Percentiles rank a stretch among this genome's conserved stretches.
phyloP scores from a whole-genome alignment of 2,329 filamentous ascomycete genomes.

The Fusarium transvaalense region DNA sequence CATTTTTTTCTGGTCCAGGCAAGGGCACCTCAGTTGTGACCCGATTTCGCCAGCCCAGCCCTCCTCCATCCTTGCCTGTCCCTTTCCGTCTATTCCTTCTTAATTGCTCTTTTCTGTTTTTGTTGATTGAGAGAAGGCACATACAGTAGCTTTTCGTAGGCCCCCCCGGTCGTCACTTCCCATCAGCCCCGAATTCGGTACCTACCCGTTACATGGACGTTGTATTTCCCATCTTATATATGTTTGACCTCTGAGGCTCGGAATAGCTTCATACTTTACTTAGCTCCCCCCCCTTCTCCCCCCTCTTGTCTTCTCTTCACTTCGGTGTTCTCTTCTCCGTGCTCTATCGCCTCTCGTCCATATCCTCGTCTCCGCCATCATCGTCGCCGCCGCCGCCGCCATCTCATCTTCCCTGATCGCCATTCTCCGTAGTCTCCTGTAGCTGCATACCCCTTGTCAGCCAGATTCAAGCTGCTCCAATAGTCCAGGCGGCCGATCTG shows the following conservation, averaged over 20 bases:
- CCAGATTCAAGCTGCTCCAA: conserved; percentile 34
- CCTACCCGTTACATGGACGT: conserved; percentile 37
- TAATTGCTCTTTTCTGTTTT: conserved; percentile 22
- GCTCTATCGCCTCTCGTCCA: conserved; percentile 24
- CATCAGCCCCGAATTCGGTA: conserved; percentile 41
- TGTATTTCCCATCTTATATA: conserved; percentile 37
- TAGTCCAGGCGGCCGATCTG: conserved; percentile 21
- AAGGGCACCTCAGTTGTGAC: conserved; percentile 33
- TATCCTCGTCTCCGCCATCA: conserved; percentile 6
- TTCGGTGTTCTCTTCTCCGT: conserved; percentile 28
- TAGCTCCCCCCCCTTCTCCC: conserved; percentile 31
- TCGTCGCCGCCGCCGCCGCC: conserved; percentile 13
- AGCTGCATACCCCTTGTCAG: conserved; percentile 34
- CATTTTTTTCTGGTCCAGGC: conserved; percentile 49
- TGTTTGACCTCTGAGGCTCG: conserved; percentile 44
- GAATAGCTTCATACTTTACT: conserved; percentile 49
- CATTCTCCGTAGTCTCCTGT: conserved; percentile 29
- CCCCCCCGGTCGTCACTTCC: conserved; percentile 42
- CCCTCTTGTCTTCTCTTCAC: conserved; percentile 26
- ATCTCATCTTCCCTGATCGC: conserved; percentile 21
- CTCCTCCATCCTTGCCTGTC: conserved; percentile 24
- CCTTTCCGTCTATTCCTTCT: conserved; percentile 26
- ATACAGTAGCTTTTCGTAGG: conserved; percentile 21
- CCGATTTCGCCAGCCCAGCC: conserved; percentile 40
- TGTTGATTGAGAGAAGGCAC: conserved; percentile 13